Base-by-base conservation (phyloP, 1,139 yeast genomes). In the Scheffersomyces illinoinensis region DNA sequence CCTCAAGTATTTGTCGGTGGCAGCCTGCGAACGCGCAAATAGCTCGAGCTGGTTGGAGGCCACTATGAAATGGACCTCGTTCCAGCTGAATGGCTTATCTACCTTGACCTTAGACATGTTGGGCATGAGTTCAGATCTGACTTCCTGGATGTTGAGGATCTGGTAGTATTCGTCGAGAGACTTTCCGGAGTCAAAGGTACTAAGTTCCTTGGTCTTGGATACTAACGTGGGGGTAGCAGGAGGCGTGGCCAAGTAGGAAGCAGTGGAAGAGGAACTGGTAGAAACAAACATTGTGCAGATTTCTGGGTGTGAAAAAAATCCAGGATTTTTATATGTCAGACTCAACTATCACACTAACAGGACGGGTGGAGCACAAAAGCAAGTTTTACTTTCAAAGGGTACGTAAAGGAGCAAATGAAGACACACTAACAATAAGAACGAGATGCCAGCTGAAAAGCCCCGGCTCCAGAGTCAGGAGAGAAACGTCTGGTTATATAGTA, bases 41-140 rank as follows among this genome's bases (percentile, higher is more conserved):
- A 70, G 64, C 58, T 79, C 82, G 53, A 81, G 69, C 53, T 72
- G 69, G 63, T 81, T 81, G 55, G 68, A 61, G 10, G 59, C 55
- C 4, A 77, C 68, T 49, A 81, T 77, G 24, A 71, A 67, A 52
- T 65, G 65, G 19, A 76, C 70, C 56, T 79, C 80, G 18, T 64
- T 64, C 85, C 85, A 81, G 3, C 72, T 61, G 60, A 66, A 69
- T 4, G 72, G 71, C 23, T 59, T 54, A 21, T 61, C 63, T 48
- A 68, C 68, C 58, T 73, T 74, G 26, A 77, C 70, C 62, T 80
- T 79, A 57, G 79, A 75, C 2, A 81, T 73, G 54, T 73, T 69
- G 23, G 83, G 83, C 83, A 79, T 79, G 57, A 72, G 70, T 21
- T 77, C 74, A 50, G 75, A 70, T 50, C 74, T 70, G 24, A 77